Base-by-base conservation (phyloP, 208 protist genomes). In the Leishmania tropica region DNA sequence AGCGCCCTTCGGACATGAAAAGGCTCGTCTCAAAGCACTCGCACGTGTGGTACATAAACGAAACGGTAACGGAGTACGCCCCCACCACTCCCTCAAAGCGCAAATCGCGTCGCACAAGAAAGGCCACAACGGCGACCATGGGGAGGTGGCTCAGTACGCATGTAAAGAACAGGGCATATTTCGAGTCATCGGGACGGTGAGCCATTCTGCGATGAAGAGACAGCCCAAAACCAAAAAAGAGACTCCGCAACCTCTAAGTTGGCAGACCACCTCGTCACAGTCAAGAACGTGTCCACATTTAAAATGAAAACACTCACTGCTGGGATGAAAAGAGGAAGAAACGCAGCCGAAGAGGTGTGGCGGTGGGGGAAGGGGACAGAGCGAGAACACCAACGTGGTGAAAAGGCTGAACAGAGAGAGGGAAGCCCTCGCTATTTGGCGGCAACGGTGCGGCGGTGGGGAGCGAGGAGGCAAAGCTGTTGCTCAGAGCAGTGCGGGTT, bases 1-100 rank as follows among this genome's bases (percentile, higher is more conserved):
- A 94, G 51, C 87, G 81, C 80, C 84, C 56, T 78, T 95, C 89
- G 0, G 88, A 81, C 24, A 96, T 68, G 35, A 94, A 90, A 37
- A 96, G 80, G 19, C 28, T 65, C 47, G 47, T 56, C 37, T 88
- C 24, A 56, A 97, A 90, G 64, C 84, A 86, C 76, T 96, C 83
- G 54, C 88, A 92, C 3, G 79, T 85, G 81, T 96, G 94, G 78
- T 95, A 95, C 86, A 97, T 92, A 54, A 97, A 81, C 15, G 90
- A 95, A 2, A 83, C 67, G 8, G 85, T 15, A 3, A 97, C 64
- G 40, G 83, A 68, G 75, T 87, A 92, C 28, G 70, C 6, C 1
- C 84, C 85, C 1, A 87, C 37, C 40, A 79, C 78, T 31, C 80
- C 81, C 68, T 92, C 88, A 48, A 83, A 85, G 1, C 79, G 73